These are phyloP conservation scores for Neocallimastix lanati DNA, from an alignment of 192 early-diverging fungal genomes.

Conservation along the genomic window DNA sequence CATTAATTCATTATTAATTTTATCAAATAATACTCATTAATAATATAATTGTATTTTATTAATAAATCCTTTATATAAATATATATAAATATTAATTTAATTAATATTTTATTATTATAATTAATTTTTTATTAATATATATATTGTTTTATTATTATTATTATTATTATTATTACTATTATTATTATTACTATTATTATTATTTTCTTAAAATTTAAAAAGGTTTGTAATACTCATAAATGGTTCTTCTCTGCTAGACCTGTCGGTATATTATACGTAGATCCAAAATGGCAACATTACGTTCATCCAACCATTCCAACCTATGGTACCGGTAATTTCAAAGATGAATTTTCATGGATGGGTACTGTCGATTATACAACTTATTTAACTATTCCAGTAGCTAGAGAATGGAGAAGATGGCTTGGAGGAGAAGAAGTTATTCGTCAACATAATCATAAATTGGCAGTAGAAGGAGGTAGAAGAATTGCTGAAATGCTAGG, in stretches of 20 bases:
- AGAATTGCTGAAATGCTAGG: slow-evolving; percentile 33
- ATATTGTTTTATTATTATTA: no score
- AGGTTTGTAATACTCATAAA: neutral
- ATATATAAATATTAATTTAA: no score
- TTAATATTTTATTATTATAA: no score
- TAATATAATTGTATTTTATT: no score
- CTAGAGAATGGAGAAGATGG: slow-evolving; percentile 25
- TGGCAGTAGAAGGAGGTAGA: slow-evolving; percentile 33
- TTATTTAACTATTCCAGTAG: slow-evolving; percentile 13
- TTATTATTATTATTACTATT: no score
- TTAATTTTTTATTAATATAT: no score
- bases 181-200: no score
- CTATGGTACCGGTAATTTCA: neutral
- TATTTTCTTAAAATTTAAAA: neutral
- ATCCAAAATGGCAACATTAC: neutral
- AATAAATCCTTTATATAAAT: no score
- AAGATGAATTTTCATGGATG: neutral
- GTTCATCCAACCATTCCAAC: neutral
- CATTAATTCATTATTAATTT: no score
- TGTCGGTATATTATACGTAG: neutral
- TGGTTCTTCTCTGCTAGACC: neutral
- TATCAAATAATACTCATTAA: no score
- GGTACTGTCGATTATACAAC: slow-evolving; percentile 8
- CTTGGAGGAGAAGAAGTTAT: slow-evolving; percentile 42
- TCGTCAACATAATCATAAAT: slow-evolving; percentile 10